phyloP scores from a whole-genome alignment of 2,329 filamentous ascomycete genomes.

The Cladophialophora exuberans region DNA sequence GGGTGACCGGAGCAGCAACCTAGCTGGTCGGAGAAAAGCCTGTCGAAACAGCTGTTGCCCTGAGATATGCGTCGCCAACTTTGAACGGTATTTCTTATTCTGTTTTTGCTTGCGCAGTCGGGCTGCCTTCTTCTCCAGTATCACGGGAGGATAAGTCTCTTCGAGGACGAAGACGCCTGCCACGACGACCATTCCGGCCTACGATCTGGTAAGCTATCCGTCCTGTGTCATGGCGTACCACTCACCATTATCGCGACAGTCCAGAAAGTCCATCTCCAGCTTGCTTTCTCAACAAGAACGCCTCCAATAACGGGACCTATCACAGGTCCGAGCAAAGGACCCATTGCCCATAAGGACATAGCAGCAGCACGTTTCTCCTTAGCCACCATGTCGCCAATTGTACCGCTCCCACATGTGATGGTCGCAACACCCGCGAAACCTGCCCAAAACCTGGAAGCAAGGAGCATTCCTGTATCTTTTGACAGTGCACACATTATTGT shows the following conservation, averaged over 20 bases:
- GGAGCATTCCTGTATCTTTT: slow-evolving; percentile 53
- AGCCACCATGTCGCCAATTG: slow-evolving; percentile 49
- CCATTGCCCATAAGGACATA: slow-evolving; percentile 48
- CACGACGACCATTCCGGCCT: not conserved
- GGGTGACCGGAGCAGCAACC: not conserved
- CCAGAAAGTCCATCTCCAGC: slow-evolving; percentile 55
- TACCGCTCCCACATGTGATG: slow-evolving; percentile 48
- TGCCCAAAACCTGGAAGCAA: slow-evolving; percentile 58
- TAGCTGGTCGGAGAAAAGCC: slow-evolving; percentile 24
- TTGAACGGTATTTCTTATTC: too few species aligned
- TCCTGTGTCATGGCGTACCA: slow-evolving; percentile 35
- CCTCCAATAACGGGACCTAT: slow-evolving; percentile 40
- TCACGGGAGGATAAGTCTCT: not conserved
- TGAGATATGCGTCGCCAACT: too few species aligned
- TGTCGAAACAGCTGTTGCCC: too few species aligned
- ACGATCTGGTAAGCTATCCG: slow-evolving; percentile 22
- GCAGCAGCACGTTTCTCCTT: slow-evolving; percentile 48
- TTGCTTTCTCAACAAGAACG: slow-evolving; percentile 43
- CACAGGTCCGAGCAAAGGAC: slow-evolving; percentile 37
- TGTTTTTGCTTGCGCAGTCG: slow-evolving; percentile 46
- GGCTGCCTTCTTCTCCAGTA: slow-evolving; percentile 32
- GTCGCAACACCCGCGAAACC: slow-evolving; percentile 61
- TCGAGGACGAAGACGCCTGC: not conserved
- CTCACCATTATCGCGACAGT: slow-evolving; percentile 46
- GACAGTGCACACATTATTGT: slow-evolving; percentile 67